Conservation (phyloP, 2,329 filamentous ascomycete genomes). For the Penicillium sp. region DNA sequence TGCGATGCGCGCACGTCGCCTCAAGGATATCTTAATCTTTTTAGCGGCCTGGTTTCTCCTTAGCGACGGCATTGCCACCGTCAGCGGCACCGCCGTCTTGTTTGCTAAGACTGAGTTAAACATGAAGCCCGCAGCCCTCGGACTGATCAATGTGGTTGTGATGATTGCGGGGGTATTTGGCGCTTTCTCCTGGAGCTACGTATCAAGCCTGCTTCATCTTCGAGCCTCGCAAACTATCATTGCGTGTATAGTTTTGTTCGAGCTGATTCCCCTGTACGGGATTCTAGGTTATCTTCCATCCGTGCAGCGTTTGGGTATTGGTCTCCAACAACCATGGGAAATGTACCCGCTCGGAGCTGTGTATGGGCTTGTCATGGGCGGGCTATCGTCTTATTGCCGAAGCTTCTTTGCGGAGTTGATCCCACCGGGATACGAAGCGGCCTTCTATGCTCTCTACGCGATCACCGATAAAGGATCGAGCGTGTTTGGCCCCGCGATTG, state of each 20-base stretch:
- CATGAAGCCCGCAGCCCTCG: conserved; percentile 85
- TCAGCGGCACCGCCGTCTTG: conserved; percentile 88
- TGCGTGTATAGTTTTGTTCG: conserved; percentile 85
- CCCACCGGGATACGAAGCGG: conserved; percentile 88
- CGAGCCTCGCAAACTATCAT: conserved; percentile 84
- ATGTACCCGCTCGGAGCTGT: conserved; percentile 91
- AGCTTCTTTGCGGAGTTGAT: conserved; percentile 92
- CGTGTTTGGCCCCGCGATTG: conserved; percentile 89
- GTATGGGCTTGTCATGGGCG: conserved; percentile 93
- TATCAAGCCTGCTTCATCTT: conserved; percentile 68
- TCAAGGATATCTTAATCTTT: conserved; percentile 82
- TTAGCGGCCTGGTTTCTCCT: conserved; percentile 91
- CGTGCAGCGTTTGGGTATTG: conserved; percentile 71
- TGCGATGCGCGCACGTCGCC: conserved; percentile 66
- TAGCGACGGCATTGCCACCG: conserved; percentile 90
- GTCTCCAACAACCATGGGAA: conserved; percentile 92
- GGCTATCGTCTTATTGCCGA: conserved; percentile 85
- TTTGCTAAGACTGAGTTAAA: conserved; percentile 91
- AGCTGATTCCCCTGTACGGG: conserved; percentile 89
- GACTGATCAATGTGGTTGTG: conserved; percentile 89
- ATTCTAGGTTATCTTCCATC: conserved; percentile 83
- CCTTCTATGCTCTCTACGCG: conserved; percentile 94
- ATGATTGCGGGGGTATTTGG: conserved; percentile 81
- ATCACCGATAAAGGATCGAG: conserved; percentile 97
- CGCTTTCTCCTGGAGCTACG: conserved; percentile 82